These are phyloP conservation scores for Zizania palustris DNA, from an alignment of 202 grass and related monocot genomes.

Conservation along the genomic window DNA sequence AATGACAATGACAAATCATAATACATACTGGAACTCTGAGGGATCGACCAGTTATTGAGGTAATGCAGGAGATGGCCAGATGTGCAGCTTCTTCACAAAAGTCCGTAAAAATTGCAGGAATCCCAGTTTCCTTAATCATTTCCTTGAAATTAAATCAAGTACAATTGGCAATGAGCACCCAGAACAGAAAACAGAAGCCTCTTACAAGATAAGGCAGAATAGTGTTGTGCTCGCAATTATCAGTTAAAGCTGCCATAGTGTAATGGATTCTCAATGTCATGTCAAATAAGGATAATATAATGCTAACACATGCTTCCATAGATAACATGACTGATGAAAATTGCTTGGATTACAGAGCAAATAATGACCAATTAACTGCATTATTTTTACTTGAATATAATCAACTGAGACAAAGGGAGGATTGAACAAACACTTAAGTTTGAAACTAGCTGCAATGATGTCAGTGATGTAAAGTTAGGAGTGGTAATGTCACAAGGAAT, in stretches of 20 bases:
- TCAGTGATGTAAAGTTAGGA: not conserved
- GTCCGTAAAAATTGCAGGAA: constrained; percentile 87
- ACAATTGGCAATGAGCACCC: not conserved
- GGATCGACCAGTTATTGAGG: constrained; percentile 54
- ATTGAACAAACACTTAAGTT: constrained; percentile 10
- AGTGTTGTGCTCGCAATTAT: constrained; percentile 1
- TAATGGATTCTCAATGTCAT: constrained; percentile 11
- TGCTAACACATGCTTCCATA: constrained; percentile 30
- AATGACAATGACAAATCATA: constrained; percentile 14
- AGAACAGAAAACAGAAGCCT: constrained; percentile 7
- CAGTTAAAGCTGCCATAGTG: not conserved
- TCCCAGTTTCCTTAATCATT: constrained; percentile 56
- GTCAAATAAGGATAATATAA: constrained; percentile 9
- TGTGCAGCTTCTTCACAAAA: constrained; percentile 98
- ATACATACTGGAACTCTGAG: constrained; percentile 71
- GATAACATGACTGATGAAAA: not conserved
- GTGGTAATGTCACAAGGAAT: not conserved
- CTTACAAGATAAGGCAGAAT: not conserved
- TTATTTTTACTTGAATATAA: constrained; percentile 14
- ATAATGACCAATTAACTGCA: not conserved
- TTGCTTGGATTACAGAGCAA: constrained; percentile 13
- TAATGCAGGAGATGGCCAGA: constrained; percentile 80
- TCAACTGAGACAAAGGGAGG: not conserved
- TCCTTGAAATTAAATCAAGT: constrained; percentile 56
- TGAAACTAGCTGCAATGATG: constrained; percentile 20